Conservation (phyloP, 805 yeast species). For the Maudiozyma serrabonitensis region DNA sequence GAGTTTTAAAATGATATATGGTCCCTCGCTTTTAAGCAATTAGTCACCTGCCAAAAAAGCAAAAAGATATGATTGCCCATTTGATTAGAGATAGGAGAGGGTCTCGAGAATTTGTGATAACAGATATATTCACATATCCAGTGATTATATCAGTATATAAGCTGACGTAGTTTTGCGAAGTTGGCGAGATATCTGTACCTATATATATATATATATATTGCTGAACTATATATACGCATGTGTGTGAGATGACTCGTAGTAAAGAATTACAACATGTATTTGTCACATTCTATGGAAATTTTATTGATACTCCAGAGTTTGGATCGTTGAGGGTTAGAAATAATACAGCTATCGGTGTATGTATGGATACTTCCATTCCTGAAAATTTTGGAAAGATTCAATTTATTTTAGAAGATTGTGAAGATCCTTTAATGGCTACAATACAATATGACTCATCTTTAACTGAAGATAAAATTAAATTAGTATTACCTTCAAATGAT, state of each 20-base stretch:
- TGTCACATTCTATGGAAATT: constrained; percentile 47
- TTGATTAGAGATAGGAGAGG: too few relatives aligned
- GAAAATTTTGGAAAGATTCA: constrained; percentile 35
- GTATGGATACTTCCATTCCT: neutral
- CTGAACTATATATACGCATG: neutral
- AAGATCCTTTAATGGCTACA: constrained; percentile 25
- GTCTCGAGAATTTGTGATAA: too few relatives aligned
- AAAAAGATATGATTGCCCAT: too few relatives aligned
- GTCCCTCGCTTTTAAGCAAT: too few relatives aligned
- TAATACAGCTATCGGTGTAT: constrained; percentile 56
- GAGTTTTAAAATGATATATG: too few relatives aligned
- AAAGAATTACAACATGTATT: neutral
- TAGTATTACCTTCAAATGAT: neutral
- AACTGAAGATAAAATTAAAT: neutral
- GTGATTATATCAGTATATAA: too few relatives aligned
- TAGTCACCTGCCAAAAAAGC: too few relatives aligned
- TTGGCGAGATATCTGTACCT: too few relatives aligned
- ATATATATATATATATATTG: too few relatives aligned
- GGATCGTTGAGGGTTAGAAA: constrained; percentile 47
- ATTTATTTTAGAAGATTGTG: constrained; percentile 21
- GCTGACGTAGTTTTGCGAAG: too few relatives aligned
- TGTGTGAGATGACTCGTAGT: neutral
- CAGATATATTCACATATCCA: too few relatives aligned
- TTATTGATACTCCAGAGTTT: constrained; percentile 60
- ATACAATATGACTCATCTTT: constrained; percentile 10